Conservation (phyloP, 345 rosid species). For the Geranium rotundifolium region DNA sequence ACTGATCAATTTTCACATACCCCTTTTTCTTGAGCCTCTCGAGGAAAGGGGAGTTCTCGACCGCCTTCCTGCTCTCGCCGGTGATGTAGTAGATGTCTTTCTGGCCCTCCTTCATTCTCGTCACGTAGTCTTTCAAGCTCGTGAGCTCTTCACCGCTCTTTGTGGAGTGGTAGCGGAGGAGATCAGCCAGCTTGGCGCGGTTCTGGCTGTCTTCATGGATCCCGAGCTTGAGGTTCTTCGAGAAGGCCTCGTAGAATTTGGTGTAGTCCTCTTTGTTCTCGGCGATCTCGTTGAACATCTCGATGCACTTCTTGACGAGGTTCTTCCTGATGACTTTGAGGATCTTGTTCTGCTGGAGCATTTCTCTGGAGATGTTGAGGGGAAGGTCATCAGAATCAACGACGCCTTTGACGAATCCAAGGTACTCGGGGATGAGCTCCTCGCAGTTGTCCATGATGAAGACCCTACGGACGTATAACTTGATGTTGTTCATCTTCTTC, state of each 20-base stretch:
- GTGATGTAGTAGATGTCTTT: slow-evolving; percentile 54
- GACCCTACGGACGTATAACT: slow-evolving; percentile 74
- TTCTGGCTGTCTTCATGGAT: slow-evolving; percentile 85
- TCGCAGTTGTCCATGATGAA: slow-evolving; percentile 95
- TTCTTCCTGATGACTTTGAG: slow-evolving; percentile 88
- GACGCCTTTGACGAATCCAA: slow-evolving; percentile 75
- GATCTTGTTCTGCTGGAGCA: slow-evolving; percentile 87
- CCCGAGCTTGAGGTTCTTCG: slow-evolving; percentile 78
- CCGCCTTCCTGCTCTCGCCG: slow-evolving; percentile 48
- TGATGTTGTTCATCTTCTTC: slow-evolving; percentile 81
- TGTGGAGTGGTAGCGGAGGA: slow-evolving; percentile 71
- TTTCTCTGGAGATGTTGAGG: slow-evolving; percentile 87
- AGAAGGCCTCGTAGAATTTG: slow-evolving; percentile 77
- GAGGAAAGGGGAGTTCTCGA: slow-evolving; percentile 82
- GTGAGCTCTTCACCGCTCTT: slow-evolving; percentile 76
- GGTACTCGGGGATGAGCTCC: slow-evolving; percentile 73
- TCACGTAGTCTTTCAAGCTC: slow-evolving; percentile 76
- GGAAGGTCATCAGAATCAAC: slow-evolving; percentile 91
- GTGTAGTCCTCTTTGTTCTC: slow-evolving; percentile 84
- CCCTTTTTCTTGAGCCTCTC: slow-evolving; percentile 79
- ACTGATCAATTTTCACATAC: too few species aligned
- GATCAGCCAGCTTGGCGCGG: slow-evolving; percentile 64
- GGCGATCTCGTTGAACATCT: slow-evolving; percentile 81
- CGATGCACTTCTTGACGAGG: slow-evolving; percentile 79
- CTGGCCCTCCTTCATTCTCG: slow-evolving; percentile 87